These are phyloP conservation scores for Mucor irregularis DNA, from an alignment of 371 early-diverging fungal species.

Conservation along the genomic window DNA sequence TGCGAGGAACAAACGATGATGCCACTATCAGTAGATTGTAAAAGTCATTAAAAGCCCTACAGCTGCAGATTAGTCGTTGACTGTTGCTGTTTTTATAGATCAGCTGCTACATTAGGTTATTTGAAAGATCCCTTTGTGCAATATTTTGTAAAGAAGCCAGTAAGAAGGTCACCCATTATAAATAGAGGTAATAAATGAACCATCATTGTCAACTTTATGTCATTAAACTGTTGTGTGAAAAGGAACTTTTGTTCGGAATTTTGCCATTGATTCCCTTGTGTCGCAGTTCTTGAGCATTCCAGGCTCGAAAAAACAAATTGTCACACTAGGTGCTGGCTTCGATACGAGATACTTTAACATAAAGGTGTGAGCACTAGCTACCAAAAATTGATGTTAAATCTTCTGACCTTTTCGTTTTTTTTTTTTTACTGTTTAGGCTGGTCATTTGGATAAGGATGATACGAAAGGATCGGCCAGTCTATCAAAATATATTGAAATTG, in stretches of 20 bases:
- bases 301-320: slow-evolving; percentile 63
- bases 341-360: slow-evolving; percentile 91
- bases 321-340: slow-evolving; percentile 88
- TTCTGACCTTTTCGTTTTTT: too few relatives aligned
- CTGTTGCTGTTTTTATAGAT: slow-evolving; percentile 46
- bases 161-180: slow-evolving; percentile 85
- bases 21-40: slow-evolving; percentile 82
- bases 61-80: not conserved
- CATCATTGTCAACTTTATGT: not conserved
- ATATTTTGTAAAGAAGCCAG: slow-evolving; percentile 70
- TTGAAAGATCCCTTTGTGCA: slow-evolving; percentile 78
- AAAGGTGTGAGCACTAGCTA: slow-evolving; percentile 43
- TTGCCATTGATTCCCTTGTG: slow-evolving; percentile 36
- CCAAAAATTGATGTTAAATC: not conserved
- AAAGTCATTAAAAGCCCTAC: slow-evolving; percentile 12
- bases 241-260: slow-evolving; percentile 13
- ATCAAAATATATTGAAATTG: slow-evolving; percentile 82
- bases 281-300: slow-evolving; percentile 56
- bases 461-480: not conserved
- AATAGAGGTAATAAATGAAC: slow-evolving; percentile 70
- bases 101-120: slow-evolving; percentile 82
- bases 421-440: slow-evolving; percentile 13
- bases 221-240: not conserved
- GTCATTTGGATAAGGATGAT: slow-evolving; percentile 6
- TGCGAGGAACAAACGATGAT: slow-evolving; percentile 86